These are phyloP conservation scores for Metarhizium album DNA, from an alignment of 2,329 filamentous ascomycete species.

Conservation along the genomic window DNA sequence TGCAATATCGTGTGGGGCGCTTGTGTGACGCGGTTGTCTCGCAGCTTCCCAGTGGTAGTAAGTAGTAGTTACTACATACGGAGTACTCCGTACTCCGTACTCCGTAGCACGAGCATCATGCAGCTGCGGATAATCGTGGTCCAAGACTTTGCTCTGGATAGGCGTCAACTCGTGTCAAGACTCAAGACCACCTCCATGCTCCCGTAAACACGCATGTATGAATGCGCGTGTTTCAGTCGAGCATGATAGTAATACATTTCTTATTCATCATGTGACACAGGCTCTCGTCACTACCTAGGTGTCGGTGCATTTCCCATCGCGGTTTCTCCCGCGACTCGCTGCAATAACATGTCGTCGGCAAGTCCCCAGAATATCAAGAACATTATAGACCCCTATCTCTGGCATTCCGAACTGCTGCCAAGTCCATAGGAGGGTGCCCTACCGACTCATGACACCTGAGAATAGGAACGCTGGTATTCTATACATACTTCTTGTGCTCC, in stretches of 20 bases:
- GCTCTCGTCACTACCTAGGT: not conserved
- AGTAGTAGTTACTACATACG: not conserved
- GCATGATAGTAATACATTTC: not conserved
- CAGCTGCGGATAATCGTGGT: no score
- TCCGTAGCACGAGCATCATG: no score
- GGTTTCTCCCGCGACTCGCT: not conserved
- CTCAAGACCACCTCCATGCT: no score
- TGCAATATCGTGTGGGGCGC: not conserved
- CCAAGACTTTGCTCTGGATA: no score
- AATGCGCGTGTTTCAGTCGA: not conserved
- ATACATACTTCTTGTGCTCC: not conserved
- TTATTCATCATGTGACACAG: not conserved
- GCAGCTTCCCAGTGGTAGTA: no score
- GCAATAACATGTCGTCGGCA: not conserved
- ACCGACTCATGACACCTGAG: not conserved
- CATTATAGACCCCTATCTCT: not conserved
- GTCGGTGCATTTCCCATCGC: no score
- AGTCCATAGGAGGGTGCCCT: not conserved
- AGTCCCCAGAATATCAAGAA: not conserved
- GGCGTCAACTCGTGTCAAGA: no score
- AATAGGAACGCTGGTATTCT: not conserved
- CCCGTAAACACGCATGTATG: not conserved
- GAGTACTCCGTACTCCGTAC: not conserved
- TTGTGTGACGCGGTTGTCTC: not conserved
- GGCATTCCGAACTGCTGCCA: not conserved